phyloP scores from a whole-genome alignment of 2,329 filamentous ascomycete species.

The Chaetomium olivaceum region DNA sequence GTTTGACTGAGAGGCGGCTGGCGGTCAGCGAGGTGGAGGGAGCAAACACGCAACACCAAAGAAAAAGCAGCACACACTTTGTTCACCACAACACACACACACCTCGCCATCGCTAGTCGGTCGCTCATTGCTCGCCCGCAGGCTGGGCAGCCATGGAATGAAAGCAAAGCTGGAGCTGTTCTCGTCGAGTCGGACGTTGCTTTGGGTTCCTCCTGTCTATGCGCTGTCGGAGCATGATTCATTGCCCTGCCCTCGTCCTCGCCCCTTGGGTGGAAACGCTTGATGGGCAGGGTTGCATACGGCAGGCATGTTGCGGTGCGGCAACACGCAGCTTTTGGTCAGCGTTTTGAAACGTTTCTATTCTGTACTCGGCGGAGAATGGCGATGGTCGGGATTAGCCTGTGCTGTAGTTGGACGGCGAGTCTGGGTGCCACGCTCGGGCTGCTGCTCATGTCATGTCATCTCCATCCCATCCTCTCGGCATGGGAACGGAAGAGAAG shows the following conservation, averaged over 20 bases:
- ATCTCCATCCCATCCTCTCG: slow-evolving; percentile 14
- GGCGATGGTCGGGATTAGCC: slow-evolving; percentile 5
- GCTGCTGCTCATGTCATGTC: slow-evolving; percentile 19
- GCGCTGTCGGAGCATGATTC: slow-evolving; percentile 22
- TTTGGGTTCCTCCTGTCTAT: slow-evolving; percentile 1
- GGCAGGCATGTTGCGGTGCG: not conserved
- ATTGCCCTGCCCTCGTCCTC: slow-evolving; percentile 6
- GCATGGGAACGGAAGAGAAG: slow-evolving; percentile 17
- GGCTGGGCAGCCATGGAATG: not conserved
- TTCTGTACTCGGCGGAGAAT: not conserved
- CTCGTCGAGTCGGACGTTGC: not conserved
- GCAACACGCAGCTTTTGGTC: not conserved
- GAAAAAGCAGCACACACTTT: not conserved
- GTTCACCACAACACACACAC: not conserved
- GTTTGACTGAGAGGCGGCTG: not conserved
- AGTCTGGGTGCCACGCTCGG: slow-evolving; percentile 18
- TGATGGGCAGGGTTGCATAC: slow-evolving; percentile 12
- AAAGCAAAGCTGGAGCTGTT: not conserved
- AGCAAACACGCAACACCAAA: slow-evolving; percentile 8
- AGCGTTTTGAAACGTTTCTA: slow-evolving; percentile 17
- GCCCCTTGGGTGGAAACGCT: slow-evolving; percentile 12
- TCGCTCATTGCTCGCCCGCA: not conserved
- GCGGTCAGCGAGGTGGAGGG: not conserved
- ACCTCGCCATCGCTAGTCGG: not conserved
- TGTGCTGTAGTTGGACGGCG: slow-evolving; percentile 5